A percentile compares a stretch with the other conserved stretches of the same genome.
Evolutionary conservation across 345 rosid genomes (phyloP).

Genomic region (Populus nigra): DNA sequence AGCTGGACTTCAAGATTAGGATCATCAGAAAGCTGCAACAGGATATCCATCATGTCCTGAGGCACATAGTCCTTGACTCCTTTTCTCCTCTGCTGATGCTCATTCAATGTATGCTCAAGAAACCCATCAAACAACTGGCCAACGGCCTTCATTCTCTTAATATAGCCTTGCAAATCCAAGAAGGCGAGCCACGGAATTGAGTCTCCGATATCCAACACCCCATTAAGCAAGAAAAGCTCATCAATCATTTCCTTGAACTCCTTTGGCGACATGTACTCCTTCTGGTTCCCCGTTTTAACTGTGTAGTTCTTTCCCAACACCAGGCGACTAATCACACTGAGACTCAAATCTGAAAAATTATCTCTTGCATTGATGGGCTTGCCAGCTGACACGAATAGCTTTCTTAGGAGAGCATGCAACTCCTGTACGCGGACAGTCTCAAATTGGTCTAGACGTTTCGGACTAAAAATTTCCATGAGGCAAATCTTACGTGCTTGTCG

Average conservation of each 20-base stretch:
- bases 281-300: slow-evolving; percentile 7
- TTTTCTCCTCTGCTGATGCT: slow-evolving; percentile 44
- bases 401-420: slow-evolving; percentile 22
- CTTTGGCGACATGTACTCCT: slow-evolving; percentile 43
- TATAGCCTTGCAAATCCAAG: slow-evolving; percentile 62
- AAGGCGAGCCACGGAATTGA: slow-evolving; percentile 58
- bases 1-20: slow-evolving; percentile 60
- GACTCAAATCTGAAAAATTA: slow-evolving; percentile 40
- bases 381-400: slow-evolving; percentile 19
- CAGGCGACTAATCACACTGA: slow-evolving; percentile 61
- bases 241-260: slow-evolving; percentile 72
- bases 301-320: slow-evolving; percentile 65
- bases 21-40: slow-evolving; percentile 58
- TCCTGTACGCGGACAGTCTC: slow-evolving; percentile 58
- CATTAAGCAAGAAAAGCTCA: slow-evolving; percentile 60
- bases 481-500: slow-evolving; percentile 65
- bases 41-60: slow-evolving; percentile 63
- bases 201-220: slow-evolving; percentile 58
- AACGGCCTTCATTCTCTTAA: slow-evolving; percentile 59
- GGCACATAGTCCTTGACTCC: slow-evolving; percentile 38
- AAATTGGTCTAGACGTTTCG: slow-evolving; percentile 48
- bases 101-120: slow-evolving; percentile 55
- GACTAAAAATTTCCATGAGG: slow-evolving; percentile 54
- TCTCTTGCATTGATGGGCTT: slow-evolving; percentile 33
- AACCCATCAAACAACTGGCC: slow-evolving; percentile 54